Evolutionary conservation across 768 basidiomycete genomes (phyloP).

Genomic region (Boletales sp.): DNA sequence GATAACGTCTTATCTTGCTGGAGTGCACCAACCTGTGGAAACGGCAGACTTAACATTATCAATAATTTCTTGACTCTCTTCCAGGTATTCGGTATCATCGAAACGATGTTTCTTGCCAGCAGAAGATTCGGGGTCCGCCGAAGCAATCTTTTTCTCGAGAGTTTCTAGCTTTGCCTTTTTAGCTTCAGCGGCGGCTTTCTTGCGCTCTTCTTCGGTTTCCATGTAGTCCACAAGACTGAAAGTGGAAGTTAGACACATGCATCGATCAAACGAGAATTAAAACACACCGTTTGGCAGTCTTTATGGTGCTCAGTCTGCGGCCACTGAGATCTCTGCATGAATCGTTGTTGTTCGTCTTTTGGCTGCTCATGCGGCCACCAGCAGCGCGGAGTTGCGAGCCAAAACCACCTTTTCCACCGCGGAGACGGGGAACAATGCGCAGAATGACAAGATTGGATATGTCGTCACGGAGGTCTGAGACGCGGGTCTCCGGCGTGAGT

Average conservation of each 20-base stretch:
- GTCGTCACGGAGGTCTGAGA: constrained; percentile 35
- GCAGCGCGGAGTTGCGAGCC: constrained; percentile 95
- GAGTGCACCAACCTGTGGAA: constrained; percentile 55
- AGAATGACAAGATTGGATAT: constrained; percentile 52
- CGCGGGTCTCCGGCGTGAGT: constrained; percentile 25
- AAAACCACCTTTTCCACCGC: constrained; percentile 96
- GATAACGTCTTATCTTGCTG: not conserved
- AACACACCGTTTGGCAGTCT: constrained; percentile 89
- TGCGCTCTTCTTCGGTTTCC: constrained; percentile 77
- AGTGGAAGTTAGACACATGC: not conserved
- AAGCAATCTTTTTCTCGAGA: constrained; percentile 71
- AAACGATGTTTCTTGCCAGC: constrained; percentile 84
- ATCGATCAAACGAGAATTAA: not conserved
- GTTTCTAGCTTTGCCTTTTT: constrained; percentile 80
- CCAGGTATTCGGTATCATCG: constrained; percentile 89
- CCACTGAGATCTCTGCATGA: constrained; percentile 92
- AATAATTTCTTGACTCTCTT: constrained; percentile 87
- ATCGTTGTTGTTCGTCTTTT: constrained; percentile 94
- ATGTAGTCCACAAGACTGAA: constrained; percentile 79
- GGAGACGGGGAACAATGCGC: constrained; percentile 67
- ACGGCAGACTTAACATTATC: constrained; percentile 92
- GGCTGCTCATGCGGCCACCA: constrained; percentile 95
- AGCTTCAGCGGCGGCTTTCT: constrained; percentile 73
- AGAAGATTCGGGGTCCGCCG: constrained; percentile 41
- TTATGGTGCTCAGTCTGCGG: constrained; percentile 85